Base-by-base conservation (phyloP, 495 filamentous ascomycete genomes). In the Neurospora tetraspora region DNA sequence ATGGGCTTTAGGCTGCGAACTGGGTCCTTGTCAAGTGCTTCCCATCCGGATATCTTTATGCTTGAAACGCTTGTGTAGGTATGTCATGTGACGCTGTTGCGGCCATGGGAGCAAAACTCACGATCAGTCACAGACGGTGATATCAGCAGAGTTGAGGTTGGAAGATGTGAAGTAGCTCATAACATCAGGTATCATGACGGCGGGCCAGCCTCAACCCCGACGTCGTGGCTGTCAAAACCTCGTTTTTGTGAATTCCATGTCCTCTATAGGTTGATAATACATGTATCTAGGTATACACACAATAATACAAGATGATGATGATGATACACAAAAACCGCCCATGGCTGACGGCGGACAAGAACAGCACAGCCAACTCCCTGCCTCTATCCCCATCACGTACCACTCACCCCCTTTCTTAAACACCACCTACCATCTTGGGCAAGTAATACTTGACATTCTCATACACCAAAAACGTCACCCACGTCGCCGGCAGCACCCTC, bases 381-480 rank as follows among this genome's bases (percentile, higher is more conserved):
- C 43, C 43, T n/a, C 43, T 1, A 3, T 20, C n/a, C 42, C 8
- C 3, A n/a, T 45, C 43, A 45, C 43, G n/a, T 45, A 45, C 43
- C 43, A 20, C 8, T 0, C 18, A 10, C 45, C 4, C 16, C 20
- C 1, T 8, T 0, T 14, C 45, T 53, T 2, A 53, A 6, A 27
- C 20, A 1, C n/a, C 69, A 0, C 71, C 39, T n/a, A 39, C 74
- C 83, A 80, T 84, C 61, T 74, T 74, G 16, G 89, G 89, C 34
- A 93, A 77, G 80, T 90, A 90, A 73, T 84, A 85, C 83, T 89
- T 94, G 71, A 89, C 91, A 82, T 98, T 98, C 84, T 99, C 96
- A 82, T 98, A 98, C 68, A 98, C 94, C 76, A 99, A 80, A 79
- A 99, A 98, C n/a, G 95, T 98, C 53, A 97, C 92, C 89, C 96